These are phyloP conservation scores for Zymoseptoria passerinii DNA, from an alignment of 2,329 filamentous ascomycete species.

Conservation along the genomic window DNA sequence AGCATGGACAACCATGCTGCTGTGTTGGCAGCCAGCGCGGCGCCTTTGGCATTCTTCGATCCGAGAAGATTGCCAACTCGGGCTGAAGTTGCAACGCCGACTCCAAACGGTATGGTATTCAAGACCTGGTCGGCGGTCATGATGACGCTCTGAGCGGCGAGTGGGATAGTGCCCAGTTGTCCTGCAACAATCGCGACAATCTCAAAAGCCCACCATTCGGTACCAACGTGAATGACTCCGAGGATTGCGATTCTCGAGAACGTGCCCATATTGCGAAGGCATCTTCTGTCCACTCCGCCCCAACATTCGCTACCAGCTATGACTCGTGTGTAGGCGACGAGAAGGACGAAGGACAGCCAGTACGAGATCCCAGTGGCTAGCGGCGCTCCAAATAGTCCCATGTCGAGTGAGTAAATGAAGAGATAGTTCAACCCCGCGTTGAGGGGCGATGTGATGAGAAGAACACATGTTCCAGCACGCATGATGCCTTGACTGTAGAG, in stretches of 20 bases:
- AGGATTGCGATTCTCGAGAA: conserved; percentile 69
- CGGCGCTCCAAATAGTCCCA: conserved; percentile 71
- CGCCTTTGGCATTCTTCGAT: conserved; percentile 55
- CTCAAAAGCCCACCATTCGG: conserved; percentile 93
- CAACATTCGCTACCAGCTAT: conserved; percentile 67
- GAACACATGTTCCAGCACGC: conserved; percentile 55
- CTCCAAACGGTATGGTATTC: conserved; percentile 77
- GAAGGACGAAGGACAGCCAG: conserved; percentile 71
- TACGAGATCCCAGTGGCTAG: conserved; percentile 77
- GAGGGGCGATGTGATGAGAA: conserved; percentile 52
- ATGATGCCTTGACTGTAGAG: conserved; percentile 47
- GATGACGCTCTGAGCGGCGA: conserved; percentile 79
- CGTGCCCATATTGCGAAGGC: conserved; percentile 57
- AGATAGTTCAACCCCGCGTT: conserved; percentile 54
- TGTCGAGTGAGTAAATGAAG: conserved; percentile 61
- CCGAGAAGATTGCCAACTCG: conserved; percentile 75
- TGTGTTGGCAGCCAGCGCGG: conserved; percentile 63
- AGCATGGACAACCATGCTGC: conserved; percentile 66
- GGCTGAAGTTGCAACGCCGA: conserved; percentile 72
- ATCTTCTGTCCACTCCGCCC: conserved; percentile 59
- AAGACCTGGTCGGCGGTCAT: conserved; percentile 78
- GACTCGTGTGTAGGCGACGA: conserved; percentile 65
- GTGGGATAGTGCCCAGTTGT: conserved; percentile 64
- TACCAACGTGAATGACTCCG: conserved; percentile 72
- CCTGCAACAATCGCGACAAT: conserved; percentile 80